Evolutionary conservation across 192 early-diverging fungal species (phyloP).

Genomic region (Dispira simplex): DNA sequence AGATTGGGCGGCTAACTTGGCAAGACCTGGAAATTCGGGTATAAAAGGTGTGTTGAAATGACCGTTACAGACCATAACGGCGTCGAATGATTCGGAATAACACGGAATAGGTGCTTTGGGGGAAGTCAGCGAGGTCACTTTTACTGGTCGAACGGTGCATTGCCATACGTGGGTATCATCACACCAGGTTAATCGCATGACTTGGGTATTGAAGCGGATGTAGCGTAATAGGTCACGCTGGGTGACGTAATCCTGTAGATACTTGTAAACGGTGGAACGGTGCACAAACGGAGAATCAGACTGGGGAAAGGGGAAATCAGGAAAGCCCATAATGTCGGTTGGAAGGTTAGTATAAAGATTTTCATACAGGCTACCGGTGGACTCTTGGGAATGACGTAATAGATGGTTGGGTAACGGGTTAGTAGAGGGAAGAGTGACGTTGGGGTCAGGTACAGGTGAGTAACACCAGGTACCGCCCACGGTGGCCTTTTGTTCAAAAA

Average conservation of each 20-base stretch:
- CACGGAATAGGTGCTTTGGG: neutral
- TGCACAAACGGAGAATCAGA: neutral
- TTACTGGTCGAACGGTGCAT: neutral
- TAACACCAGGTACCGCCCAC: constrained; percentile 1
- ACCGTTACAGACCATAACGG: constrained; percentile 6
- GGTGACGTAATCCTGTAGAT: neutral
- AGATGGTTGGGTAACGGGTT: neutral
- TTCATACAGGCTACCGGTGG: neutral
- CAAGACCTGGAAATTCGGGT: neutral
- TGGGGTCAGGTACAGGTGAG: neutral
- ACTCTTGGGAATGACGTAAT: neutral
- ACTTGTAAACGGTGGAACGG: neutral
- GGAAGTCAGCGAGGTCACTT: neutral
- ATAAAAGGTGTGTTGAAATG: constrained; percentile 1
- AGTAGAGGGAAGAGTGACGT: neutral
- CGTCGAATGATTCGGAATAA: neutral
- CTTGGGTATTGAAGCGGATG: neutral
- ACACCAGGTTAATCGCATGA: neutral
- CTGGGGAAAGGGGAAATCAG: neutral
- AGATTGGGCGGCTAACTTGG: neutral
- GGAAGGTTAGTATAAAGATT: neutral
- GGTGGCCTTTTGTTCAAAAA: constrained; percentile 1
- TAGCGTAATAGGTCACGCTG: no score
- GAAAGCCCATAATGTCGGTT: neutral
- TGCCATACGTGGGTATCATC: neutral